Base-by-base conservation (phyloP, 139 green algal species). In the Coelastrella sp. region DNA sequence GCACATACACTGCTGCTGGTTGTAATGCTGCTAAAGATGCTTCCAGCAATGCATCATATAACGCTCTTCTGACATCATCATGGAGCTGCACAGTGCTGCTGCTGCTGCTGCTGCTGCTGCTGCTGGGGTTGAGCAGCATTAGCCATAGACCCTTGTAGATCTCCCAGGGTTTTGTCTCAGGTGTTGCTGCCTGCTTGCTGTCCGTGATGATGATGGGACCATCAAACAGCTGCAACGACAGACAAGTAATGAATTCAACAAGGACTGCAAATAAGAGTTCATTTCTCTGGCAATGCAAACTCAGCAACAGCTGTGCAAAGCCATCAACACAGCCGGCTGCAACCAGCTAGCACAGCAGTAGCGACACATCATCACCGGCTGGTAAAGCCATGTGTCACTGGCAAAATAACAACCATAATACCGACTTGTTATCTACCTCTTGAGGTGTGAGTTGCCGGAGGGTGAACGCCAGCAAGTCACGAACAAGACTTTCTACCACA, bases 41-140 rank as follows among this genome's bases (percentile, higher is more conserved):
- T 61, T 78, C 27, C 65, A 87, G 56, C 82, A 87, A 65, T 58
- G 63, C 63, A 87, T 87, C 82, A 78, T 22, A 87, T 73, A 87
- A 6, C 24, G n/a, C 27, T 17, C 12, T n/a, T 25, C n/a, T 61
- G n/a, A 68, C 24, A 35, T 25, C 82, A 87, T 25, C 4, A 15
- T 9, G 1, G 4, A 56, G 25, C 6, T 10, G 58, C 27, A 19
- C 59, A 75, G 60, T 70, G 80, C 80, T 74, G 80, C 59, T 58
- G n/a, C 11, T 22, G 80, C 80, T 74, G 15, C 15, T 84, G 58
- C 59, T 57, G 59, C 80, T 75, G 81, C 59, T 63, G 58, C 27
- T 86, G 81, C n/a, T 86, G 24, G 22, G 22, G 59, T 56, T 49
- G 15, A 74, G 59, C 60, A 85, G 79, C 12, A n/a, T 22, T 25